Base-by-base conservation (phyloP, 148 eudicot species). In the Silene conica region DNA sequence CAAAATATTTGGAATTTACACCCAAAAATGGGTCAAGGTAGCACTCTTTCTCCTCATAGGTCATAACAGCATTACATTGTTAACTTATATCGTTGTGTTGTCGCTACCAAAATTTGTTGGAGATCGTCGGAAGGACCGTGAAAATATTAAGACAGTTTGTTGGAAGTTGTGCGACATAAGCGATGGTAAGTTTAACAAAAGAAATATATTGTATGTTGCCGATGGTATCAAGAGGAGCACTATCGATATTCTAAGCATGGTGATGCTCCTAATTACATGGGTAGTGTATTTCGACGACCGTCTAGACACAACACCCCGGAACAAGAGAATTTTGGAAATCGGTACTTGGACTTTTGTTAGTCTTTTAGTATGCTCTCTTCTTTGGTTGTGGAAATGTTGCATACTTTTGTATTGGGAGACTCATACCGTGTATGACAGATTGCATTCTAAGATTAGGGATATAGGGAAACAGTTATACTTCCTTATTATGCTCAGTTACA, bases 221-320 rank as follows among this genome's bases (percentile, higher is more conserved):
- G 16, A 63, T 19, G 76, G 76, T 18, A n/a, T 63, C 18, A 73
- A 64, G 31, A 13, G 48, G 23, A 25, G 48, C 61, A 73, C 63
- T 48, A 48, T 21, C 57, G 63, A 63, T 14, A 13, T 48, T n/a
- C 25, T 63, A 12, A 73, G 25, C 60, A 23, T 69, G 16, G 6
- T 63, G 5, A 7, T 63, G 48, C 18, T 77, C 23, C 63, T 77
- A 22, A 23, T 72, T 71, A 72, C 23, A 20, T 77, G 80, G 76
- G 55, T 77, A 55, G 34, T 9, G 0, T 77, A 71, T 43, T 77
- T 77, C 34, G 52, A 28, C 18, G 23, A 75, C 0, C 15, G 10
- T 4, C 46, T 52, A 41, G 57, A 58, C 19, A 8, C 10, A 21
- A 71, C 69, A 5, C 20, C 72, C 3, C 22, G 14, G 26, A 52